phyloP scores from a whole-genome alignment of 2,329 filamentous ascomycete species.

The Aspergillus ustus region DNA sequence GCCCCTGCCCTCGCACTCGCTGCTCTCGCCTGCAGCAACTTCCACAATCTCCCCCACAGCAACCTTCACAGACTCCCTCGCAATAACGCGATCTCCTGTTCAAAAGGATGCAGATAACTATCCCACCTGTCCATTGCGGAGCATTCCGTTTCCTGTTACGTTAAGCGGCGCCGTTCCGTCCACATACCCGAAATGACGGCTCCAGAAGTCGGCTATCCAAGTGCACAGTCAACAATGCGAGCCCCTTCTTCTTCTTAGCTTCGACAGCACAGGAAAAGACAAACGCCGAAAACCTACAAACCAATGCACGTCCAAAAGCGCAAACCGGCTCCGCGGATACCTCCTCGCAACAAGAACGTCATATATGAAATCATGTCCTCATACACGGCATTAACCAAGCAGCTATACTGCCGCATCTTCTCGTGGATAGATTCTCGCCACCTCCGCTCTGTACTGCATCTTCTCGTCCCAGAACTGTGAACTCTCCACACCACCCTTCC shows the following conservation, averaged over 20 bases:
- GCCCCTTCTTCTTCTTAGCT: not conserved
- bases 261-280: too few species aligned
- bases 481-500: slow-evolving; percentile 48
- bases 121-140: not conserved
- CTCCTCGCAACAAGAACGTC: slow-evolving; percentile 46
- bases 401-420: slow-evolving; percentile 57
- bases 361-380: slow-evolving; percentile 54
- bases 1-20: too few species aligned
- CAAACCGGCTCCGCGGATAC: slow-evolving; percentile 62
- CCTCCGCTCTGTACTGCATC: slow-evolving; percentile 41
- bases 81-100: slow-evolving; percentile 63
- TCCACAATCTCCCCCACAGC: slow-evolving; percentile 49
- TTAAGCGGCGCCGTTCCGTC: slow-evolving; percentile 66
- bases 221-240: not conserved
- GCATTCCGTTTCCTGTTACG: slow-evolving; percentile 39
- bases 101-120: slow-evolving; percentile 64
- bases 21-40: not conserved
- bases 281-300: slow-evolving; percentile 46
- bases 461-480: slow-evolving; percentile 55
- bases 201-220: slow-evolving; percentile 66
- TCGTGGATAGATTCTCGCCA: slow-evolving; percentile 54
- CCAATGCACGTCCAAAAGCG: slow-evolving; percentile 68
- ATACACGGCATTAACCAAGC: slow-evolving; percentile 56
- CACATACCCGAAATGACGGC: slow-evolving; percentile 63
- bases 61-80: slow-evolving; percentile 59